Base-by-base conservation (phyloP, 2,329 filamentous ascomycete genomes). In the Cladophialophora chaetospira region DNA sequence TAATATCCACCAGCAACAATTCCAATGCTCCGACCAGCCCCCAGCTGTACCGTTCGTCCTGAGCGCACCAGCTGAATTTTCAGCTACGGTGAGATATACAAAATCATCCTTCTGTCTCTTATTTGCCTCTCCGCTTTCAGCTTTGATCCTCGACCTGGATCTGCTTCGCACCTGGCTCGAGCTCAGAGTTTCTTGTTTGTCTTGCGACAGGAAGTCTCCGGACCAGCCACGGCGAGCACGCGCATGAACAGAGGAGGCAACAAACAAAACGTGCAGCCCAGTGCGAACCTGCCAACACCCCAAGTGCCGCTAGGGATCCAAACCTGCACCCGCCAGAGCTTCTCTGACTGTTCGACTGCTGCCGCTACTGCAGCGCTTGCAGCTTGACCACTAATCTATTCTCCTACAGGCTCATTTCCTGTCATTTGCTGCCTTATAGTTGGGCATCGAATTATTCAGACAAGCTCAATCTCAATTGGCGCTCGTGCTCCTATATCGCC, bases 341-440 rank as follows among this genome's bases (percentile, higher is more conserved):
- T 43, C 43, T 17, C 42, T 28, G 23, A 44, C 44, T 28, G 52
- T 46, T 42, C 40, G 29, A 49, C 52, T 54, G 23, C 52, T 55
- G 40, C 55, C 55, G 26, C 55, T 61, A 61, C 58, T 61, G 58
- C 58, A 45, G 25, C 45, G 42, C 49, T 40, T 57, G 42, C 48
- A 35, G 10, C 44, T 54, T 36, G 23, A 36, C 56, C 56, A 62
- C 44, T 62, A 31, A 57, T 42, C 40, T 49, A 29, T 38, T 43
- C 40, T 52, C 38, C 23, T 45, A 21, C 49, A 29, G 10, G 38
- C 38, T 29, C 36, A 35, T 46, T 51, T 25, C 26, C 33, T 42
- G 46, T 56, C 33, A 62, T 62, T 62, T 59, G 60, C 52, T 36
- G 60, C 55, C 53, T 62, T 54, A 44, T 35, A 38, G 60, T 62